These are phyloP conservation scores for Gossypium turneri DNA, from an alignment of 345 rosid species.

Conservation along the genomic window DNA sequence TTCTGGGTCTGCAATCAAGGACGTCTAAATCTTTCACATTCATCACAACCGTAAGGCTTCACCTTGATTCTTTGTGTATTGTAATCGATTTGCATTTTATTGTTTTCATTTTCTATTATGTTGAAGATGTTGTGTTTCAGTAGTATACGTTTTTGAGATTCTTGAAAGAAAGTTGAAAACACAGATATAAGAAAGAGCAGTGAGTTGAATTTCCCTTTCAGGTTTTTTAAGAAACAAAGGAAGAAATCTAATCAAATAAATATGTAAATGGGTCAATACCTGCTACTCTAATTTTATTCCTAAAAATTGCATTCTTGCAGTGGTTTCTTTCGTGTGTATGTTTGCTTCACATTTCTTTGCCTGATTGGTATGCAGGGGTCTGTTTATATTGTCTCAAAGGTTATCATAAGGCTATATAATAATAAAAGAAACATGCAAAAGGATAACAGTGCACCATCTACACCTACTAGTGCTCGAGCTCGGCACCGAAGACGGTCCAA, in stretches of 20 bases:
- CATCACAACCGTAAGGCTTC: background rate
- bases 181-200: background rate
- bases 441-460: slow-evolving; percentile 13
- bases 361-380: slow-evolving; percentile 3
- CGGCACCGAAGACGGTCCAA: slow-evolving; percentile 39
- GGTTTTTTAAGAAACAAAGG: background rate
- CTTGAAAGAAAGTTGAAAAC: background rate
- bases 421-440: slow-evolving; percentile 10
- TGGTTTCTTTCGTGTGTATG: background rate
- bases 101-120: background rate
- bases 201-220: too few relatives aligned
- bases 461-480: slow-evolving; percentile 18
- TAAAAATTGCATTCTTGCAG: background rate
- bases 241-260: background rate
- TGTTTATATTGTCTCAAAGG: background rate
- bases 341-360: background rate
- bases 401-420: background rate
- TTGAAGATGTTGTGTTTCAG: background rate
- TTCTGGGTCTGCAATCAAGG: background rate
- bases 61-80: background rate
- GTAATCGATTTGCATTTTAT: background rate
- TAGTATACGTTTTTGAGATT: background rate
- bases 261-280: background rate
- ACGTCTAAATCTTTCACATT: background rate
- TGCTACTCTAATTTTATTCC: background rate